Evolutionary conservation across 2,329 filamentous ascomycete genomes (phyloP).

Genomic region (Cucurbitaria berberidis): DNA sequence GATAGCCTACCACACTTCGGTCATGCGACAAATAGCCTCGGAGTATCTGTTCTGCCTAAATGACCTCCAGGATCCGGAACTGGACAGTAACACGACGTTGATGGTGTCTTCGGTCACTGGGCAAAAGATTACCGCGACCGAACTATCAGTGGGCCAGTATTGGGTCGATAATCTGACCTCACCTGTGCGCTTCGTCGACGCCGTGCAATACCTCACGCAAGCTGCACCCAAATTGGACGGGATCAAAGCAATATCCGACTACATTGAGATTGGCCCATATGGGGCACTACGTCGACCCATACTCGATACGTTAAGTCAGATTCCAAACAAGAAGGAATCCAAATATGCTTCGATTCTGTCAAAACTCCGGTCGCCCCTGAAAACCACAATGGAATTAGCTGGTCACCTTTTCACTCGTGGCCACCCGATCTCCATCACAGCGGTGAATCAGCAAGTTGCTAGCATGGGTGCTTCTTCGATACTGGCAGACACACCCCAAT

Average conservation of each 20-base stretch:
- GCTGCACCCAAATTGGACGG: too few species aligned
- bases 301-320: constrained; percentile 8
- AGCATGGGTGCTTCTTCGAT: too few species aligned
- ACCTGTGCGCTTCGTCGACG: constrained; percentile 18
- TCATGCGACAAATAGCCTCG: constrained; percentile 43
- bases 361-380: too few species aligned
- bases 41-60: constrained; percentile 18
- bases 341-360: constrained; percentile 19
- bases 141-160: constrained; percentile 12
- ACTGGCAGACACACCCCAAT: too few species aligned
- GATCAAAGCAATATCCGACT: constrained; percentile 1
- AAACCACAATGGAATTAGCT: too few species aligned
- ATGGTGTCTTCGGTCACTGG: constrained; percentile 20
- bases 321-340: neutral
- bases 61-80: constrained; percentile 3
- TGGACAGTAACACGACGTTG: neutral
- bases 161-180: constrained; percentile 23
- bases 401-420: too few species aligned
- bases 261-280: constrained; percentile 30
- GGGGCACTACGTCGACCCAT: constrained; percentile 19
- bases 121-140: neutral
- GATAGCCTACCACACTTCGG: constrained; percentile 54
- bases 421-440: too few species aligned
- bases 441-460: too few species aligned
- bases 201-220: constrained; percentile 24